These are phyloP conservation scores for Diaporthe aspalathi DNA, from an alignment of 2,329 filamentous ascomycete genomes.

Conservation along the genomic window DNA sequence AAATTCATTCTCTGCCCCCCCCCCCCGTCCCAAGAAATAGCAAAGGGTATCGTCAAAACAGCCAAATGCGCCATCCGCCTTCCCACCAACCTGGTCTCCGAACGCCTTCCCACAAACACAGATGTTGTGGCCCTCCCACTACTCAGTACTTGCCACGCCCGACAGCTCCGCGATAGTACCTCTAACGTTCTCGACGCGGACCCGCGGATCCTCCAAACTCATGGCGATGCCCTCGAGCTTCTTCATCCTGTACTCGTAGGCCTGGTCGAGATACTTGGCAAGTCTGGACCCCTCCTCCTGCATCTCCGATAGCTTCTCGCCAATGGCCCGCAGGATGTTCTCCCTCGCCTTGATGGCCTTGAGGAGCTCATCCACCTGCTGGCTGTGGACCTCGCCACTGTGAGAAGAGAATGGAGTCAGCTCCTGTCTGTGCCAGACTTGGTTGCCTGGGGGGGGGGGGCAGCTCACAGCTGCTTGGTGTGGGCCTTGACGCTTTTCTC, in stretches of 20 bases:
- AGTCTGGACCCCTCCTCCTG: constrained; percentile 38
- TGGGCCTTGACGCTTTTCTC: constrained; percentile 30
- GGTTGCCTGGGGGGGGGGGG: too few relatives aligned
- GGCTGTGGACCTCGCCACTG: constrained; percentile 40
- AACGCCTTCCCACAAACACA: not conserved
- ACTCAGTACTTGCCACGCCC: not conserved
- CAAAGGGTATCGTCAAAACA: constrained; percentile 35
- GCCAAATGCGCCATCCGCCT: not conserved
- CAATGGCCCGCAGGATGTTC: constrained; percentile 41
- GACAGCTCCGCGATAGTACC: constrained; percentile 1
- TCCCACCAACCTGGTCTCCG: not conserved
- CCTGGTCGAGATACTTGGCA: constrained; percentile 40
- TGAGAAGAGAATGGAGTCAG: not conserved
- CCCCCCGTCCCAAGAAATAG: constrained; percentile 16
- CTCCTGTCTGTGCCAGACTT: not conserved
- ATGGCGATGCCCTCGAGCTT: constrained; percentile 37
- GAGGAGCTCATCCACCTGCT: constrained; percentile 39
- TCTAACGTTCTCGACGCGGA: not conserved
- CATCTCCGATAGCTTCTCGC: constrained; percentile 33
- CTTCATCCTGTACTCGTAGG: constrained; percentile 41
- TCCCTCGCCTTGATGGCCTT: constrained; percentile 41
- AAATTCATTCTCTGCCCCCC: not conserved
- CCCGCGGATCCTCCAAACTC: constrained; percentile 12
- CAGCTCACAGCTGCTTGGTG: constrained; percentile 34
- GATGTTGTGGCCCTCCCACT: not conserved